Conservation (phyloP, 148 eudicot species). For the Chenopodium album region DNA sequence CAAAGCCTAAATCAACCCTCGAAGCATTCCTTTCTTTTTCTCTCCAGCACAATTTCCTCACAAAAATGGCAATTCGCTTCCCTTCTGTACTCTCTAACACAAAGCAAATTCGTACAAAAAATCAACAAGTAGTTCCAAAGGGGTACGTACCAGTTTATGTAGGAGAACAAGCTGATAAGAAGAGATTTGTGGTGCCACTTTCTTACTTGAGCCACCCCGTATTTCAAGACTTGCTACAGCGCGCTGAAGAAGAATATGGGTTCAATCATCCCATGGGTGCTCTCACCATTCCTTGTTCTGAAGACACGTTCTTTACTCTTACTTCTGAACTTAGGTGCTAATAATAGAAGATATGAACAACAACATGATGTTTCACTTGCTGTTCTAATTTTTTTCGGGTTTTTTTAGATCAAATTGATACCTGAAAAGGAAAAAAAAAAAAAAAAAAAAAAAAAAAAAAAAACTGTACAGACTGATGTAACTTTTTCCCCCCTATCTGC, state of each 20-base stretch:
- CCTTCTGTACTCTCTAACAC: slow-evolving; percentile 13
- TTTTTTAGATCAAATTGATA: background rate
- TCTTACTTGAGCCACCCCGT: slow-evolving; percentile 33
- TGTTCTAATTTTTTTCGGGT: background rate
- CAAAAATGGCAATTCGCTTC: slow-evolving; percentile 12
- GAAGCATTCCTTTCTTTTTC: background rate
- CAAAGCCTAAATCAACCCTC: background rate
- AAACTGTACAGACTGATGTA: background rate
- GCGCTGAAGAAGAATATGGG: slow-evolving; percentile 32
- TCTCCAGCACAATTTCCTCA: background rate
- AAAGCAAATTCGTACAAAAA: slow-evolving; percentile 4
- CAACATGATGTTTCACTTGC: background rate
- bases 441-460: background rate
- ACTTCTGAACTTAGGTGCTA: slow-evolving; percentile 20
- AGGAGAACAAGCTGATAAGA: slow-evolving; percentile 21
- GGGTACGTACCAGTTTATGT: slow-evolving; percentile 28
- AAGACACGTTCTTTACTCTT: slow-evolving; percentile 29
- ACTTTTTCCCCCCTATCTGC: background rate
- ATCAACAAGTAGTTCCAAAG: slow-evolving; percentile 18
- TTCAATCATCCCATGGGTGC: slow-evolving; percentile 34
- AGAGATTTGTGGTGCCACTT: slow-evolving; percentile 24
- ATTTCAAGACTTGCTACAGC: slow-evolving; percentile 33
- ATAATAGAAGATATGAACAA: background rate
- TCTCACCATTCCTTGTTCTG: slow-evolving; percentile 32
- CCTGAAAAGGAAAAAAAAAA: background rate